A percentile compares a stretch with the other conserved stretches of the same genome.
Conservation (phyloP, 371 early-diverging fungal species). For the Mucor saturninus region DNA sequence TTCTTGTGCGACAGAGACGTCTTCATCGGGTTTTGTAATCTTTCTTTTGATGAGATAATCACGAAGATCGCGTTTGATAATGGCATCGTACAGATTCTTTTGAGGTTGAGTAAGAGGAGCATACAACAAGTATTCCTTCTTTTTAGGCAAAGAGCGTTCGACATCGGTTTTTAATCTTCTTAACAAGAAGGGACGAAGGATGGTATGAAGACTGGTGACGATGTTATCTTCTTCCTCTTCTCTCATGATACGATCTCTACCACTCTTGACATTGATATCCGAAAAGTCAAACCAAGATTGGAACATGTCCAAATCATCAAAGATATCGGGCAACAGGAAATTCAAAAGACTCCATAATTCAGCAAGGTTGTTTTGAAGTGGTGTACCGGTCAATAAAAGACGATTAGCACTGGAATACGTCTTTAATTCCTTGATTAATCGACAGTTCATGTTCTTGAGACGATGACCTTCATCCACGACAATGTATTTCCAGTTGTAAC, state of each 20-base stretch:
- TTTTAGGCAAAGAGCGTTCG: constrained; percentile 85
- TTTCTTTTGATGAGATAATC: constrained; percentile 71
- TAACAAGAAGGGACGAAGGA: constrained; percentile 94
- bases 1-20: constrained; percentile 19
- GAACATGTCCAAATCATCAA: constrained; percentile 85
- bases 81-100: constrained; percentile 84
- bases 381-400: constrained; percentile 91
- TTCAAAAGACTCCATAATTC: constrained; percentile 96
- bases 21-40: constrained; percentile 30
- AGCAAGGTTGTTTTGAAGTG: constrained; percentile 92
- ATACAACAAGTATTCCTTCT: constrained; percentile 88
- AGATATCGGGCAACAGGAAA: constrained; percentile 90
- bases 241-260: constrained; percentile 71
- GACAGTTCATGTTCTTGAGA: constrained; percentile 92
- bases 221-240: constrained; percentile 76
- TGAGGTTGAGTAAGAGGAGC: constrained; percentile 85
- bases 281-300: constrained; percentile 87
- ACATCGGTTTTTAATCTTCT: constrained; percentile 97
- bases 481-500: constrained; percentile 85
- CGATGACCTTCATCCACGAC: constrained; percentile 97
- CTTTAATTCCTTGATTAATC: constrained; percentile 87
- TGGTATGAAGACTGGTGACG: constrained; percentile 84
- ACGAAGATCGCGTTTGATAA: constrained; percentile 72
- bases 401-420: constrained; percentile 84
- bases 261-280: constrained; percentile 70